Percentiles rank a stretch among this genome's conserved stretches.
phyloP scores from a whole-genome alignment of 345 rosid species.

The Noccaea bulbosa region DNA sequence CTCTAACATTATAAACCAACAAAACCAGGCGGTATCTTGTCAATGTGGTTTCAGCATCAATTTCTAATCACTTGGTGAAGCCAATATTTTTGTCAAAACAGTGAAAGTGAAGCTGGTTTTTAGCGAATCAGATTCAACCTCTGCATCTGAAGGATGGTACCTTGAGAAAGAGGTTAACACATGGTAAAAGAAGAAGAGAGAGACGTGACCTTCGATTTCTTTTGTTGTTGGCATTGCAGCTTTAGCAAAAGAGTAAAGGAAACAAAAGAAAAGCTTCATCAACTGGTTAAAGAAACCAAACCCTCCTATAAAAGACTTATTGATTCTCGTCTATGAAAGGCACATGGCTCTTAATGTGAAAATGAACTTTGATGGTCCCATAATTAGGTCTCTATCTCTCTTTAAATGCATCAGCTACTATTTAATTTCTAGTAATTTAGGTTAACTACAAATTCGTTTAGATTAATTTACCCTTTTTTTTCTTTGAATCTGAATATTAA shows the following conservation, averaged over 20 bases:
- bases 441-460: not conserved
- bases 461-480: not conserved
- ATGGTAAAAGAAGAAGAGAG: slow-evolving; percentile 31
- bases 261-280: slow-evolving; percentile 29
- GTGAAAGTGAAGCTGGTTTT: slow-evolving; percentile 24
- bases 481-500: slow-evolving; percentile 17
- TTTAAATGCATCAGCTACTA: slow-evolving; percentile 31
- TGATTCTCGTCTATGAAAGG: slow-evolving; percentile 31
- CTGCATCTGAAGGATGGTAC: slow-evolving; percentile 26
- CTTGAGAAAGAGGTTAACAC: slow-evolving; percentile 35
- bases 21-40: not conserved
- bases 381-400: slow-evolving; percentile 30
- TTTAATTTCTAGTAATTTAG: slow-evolving; percentile 3
- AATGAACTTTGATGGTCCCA: slow-evolving; percentile 42
- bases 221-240: slow-evolving; percentile 39
- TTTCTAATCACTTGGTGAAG: not conserved
- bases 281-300: slow-evolving; percentile 20
- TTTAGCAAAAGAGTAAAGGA: slow-evolving; percentile 46
- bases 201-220: slow-evolving; percentile 9
- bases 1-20: not conserved
- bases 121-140: slow-evolving; percentile 43
- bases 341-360: slow-evolving; percentile 39
- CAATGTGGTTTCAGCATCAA: slow-evolving; percentile 20
- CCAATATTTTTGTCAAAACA: not conserved
- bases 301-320: slow-evolving; percentile 19